Conservation (phyloP, 768 basidiomycete species). For the Agrocybe praecox region DNA sequence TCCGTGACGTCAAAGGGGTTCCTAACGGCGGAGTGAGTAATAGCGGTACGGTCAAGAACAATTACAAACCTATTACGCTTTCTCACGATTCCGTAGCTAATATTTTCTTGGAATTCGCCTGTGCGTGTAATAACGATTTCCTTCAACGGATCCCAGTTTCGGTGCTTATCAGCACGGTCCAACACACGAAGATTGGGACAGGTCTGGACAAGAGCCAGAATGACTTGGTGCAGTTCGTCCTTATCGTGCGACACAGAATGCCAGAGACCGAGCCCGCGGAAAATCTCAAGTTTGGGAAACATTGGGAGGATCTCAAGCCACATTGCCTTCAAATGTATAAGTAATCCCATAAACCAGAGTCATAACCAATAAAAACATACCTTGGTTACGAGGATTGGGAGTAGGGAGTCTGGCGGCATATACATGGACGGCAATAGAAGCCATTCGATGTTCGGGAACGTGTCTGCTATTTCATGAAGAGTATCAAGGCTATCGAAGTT, state of each 20-base stretch:
- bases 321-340: conserved; percentile 28
- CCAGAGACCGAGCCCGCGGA: conserved; percentile 48
- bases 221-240: conserved; percentile 41
- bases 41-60: background rate
- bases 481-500: conserved; percentile 28
- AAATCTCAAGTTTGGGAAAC: conserved; percentile 44
- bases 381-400: conserved; percentile 27
- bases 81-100: conserved; percentile 34
- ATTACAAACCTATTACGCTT: conserved; percentile 28
- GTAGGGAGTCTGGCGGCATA: conserved; percentile 17
- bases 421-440: conserved; percentile 36
- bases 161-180: conserved; percentile 40
- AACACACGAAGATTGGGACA: conserved; percentile 45
- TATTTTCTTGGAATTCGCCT: conserved; percentile 26
- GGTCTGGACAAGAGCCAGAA: conserved; percentile 37
- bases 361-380: conserved; percentile 18
- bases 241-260: conserved; percentile 34
- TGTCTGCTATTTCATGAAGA: conserved; percentile 33
- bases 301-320: conserved; percentile 42
- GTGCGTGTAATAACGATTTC: conserved; percentile 41
- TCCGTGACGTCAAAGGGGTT: conserved; percentile 26
- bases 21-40: conserved; percentile 8
- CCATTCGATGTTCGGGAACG: conserved; percentile 42
- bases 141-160: conserved; percentile 32
- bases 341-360: background rate